Conservation (phyloP, 257 asterid genomes). For the Lycium barbarum region DNA sequence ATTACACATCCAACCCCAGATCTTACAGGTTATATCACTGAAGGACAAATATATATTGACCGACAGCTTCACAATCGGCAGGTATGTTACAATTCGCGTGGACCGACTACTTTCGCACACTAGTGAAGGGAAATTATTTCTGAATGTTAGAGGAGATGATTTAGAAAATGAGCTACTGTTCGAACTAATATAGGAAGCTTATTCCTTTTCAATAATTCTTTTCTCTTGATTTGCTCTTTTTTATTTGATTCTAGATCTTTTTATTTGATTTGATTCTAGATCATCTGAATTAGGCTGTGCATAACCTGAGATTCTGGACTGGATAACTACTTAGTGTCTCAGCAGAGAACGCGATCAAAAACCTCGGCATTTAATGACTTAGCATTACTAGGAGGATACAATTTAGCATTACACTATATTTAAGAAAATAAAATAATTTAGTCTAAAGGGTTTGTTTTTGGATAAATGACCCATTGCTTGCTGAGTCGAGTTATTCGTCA, state of each 20-base stretch:
- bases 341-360: constrained; percentile 13
- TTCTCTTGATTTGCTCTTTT: constrained; percentile 5
- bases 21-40: constrained; percentile 98
- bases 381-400: constrained; percentile 3
- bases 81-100: constrained; percentile 34
- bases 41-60: constrained; percentile 98
- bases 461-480: constrained; percentile 5
- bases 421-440: neutral
- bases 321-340: neutral
- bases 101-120: neutral
- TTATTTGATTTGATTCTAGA: constrained; percentile 19
- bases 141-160: neutral
- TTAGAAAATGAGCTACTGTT: neutral
- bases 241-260: constrained; percentile 7
- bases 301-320: neutral
- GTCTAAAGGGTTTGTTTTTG: neutral
- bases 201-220: neutral
- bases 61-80: constrained; percentile 79
- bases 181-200: neutral
- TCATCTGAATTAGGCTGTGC: constrained; percentile 17
- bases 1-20: constrained; percentile 99
- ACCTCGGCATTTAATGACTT: neutral
- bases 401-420: neutral
- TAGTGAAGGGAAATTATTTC: neutral
- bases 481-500: neutral